phyloP scores from a whole-genome alignment of 352 stramenopile species.

The Globisporangium splendens region DNA sequence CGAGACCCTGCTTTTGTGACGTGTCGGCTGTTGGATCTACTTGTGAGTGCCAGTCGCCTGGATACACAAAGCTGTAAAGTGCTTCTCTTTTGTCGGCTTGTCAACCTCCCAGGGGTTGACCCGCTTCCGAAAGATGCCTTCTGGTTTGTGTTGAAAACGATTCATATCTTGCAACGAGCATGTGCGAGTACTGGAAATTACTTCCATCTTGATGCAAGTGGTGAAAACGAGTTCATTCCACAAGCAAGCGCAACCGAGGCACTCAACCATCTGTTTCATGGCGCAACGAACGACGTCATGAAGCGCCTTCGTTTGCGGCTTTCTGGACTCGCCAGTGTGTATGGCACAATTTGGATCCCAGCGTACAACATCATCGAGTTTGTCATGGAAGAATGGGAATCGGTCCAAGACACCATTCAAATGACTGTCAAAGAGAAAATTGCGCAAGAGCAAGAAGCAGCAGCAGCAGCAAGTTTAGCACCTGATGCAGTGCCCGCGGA shows the following conservation, averaged over 20 bases:
- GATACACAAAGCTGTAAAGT: conserved; percentile 64
- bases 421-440: conserved; percentile 25
- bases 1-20: conserved; percentile 32
- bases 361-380: conserved; percentile 43
- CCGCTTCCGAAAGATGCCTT: conserved; percentile 33
- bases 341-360: conserved; percentile 51
- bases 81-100: conserved; percentile 38
- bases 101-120: conserved; percentile 35
- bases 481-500: not conserved
- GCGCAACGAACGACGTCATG: conserved; percentile 30
- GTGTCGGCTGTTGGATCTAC: conserved; percentile 36
- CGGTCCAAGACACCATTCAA: conserved; percentile 21
- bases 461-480: not conserved
- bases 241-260: conserved; percentile 42
- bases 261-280: conserved; percentile 28
- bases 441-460: conserved; percentile 6
- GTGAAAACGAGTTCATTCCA: conserved; percentile 46
- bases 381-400: conserved; percentile 47
- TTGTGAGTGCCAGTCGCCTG: conserved; percentile 37
- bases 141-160: conserved; percentile 50
- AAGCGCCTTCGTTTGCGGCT: conserved; percentile 41
- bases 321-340: conserved; percentile 41
- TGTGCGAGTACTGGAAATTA: conserved; percentile 36
- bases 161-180: conserved; percentile 40
- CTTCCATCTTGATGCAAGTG: conserved; percentile 38